Evolutionary conservation across 164 flowering plant species (phyloP).

Genomic region (Vitis riparia): DNA sequence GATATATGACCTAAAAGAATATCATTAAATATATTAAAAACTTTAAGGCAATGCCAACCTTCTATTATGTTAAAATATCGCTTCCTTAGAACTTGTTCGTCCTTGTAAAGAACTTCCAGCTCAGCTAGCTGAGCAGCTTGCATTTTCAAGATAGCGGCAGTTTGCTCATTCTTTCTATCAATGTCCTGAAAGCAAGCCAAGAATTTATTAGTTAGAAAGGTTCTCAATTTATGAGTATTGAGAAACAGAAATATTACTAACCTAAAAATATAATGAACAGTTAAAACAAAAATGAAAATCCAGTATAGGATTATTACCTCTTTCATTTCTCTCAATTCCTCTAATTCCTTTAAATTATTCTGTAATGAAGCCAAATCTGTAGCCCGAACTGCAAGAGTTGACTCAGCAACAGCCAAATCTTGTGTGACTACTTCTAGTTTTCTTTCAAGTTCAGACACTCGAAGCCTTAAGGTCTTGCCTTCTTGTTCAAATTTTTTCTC

Average conservation of each 20-base stretch:
- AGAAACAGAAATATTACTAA: background rate
- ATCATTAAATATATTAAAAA: background rate
- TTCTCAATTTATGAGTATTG: background rate
- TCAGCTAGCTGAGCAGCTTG: constrained; percentile 91
- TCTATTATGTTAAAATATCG: constrained; percentile 91
- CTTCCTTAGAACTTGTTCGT: constrained; percentile 88
- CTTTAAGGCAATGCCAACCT: constrained; percentile 45
- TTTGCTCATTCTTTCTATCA: constrained; percentile 95
- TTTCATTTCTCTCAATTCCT: constrained; percentile 94
- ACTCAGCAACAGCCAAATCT: constrained; percentile 55
- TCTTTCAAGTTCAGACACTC: constrained; percentile 67
- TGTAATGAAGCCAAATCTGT: constrained; percentile 58
- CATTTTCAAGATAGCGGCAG: constrained; percentile 92
- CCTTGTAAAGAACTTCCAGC: constrained; percentile 80
- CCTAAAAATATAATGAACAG: background rate
- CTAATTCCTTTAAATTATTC: constrained; percentile 71
- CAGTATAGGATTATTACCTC: constrained; percentile 51
- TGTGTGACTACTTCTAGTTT: constrained; percentile 44
- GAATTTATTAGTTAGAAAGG: background rate
- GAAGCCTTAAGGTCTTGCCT: constrained; percentile 44
- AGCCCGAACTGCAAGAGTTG: constrained; percentile 47
- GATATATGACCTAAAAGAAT: background rate
- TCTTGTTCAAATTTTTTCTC: constrained; percentile 66
- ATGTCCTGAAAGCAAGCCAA: constrained; percentile 59
- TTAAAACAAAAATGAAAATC: background rate